Percentiles rank a stretch among this genome's conserved stretches.
Evolutionary conservation across 2,329 filamentous ascomycete genomes (phyloP).

Genomic region (Hypomyces rosellus): DNA sequence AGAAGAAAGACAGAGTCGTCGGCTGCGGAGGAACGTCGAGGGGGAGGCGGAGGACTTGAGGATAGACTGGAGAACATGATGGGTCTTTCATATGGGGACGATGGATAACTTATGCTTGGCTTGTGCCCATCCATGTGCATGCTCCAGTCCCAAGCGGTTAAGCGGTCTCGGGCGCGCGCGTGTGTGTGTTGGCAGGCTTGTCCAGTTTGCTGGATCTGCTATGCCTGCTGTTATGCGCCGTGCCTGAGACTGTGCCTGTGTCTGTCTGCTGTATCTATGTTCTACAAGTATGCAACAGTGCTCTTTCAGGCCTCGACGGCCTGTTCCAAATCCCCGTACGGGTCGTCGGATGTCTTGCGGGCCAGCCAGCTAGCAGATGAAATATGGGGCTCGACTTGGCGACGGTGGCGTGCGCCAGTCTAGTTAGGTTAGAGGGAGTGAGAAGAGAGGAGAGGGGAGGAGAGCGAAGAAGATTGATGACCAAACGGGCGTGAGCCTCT

Average conservation of each 20-base stretch:
- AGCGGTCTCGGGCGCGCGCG: neutral
- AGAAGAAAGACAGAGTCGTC: slow-evolving; percentile 1
- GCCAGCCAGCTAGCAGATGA: slow-evolving; percentile 4
- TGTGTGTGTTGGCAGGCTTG: neutral
- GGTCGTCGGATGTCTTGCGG: neutral
- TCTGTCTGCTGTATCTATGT: no score
- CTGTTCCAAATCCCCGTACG: neutral
- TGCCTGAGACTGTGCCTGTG: no score
- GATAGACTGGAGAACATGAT: slow-evolving; percentile 8
- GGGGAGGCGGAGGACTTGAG: neutral
- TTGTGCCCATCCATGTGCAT: slow-evolving; percentile 5
- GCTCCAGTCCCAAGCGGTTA: neutral
- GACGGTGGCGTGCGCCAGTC: neutral
- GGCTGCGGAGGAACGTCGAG: slow-evolving; percentile 7
- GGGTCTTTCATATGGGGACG: slow-evolving; percentile 7
- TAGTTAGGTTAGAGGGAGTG: no score
- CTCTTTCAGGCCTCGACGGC: neutral
- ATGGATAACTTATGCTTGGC: slow-evolving; percentile 3
- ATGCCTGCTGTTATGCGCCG: no score
- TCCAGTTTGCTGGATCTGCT: no score
- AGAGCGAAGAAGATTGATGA: no score
- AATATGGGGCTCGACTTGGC: slow-evolving; percentile 1
- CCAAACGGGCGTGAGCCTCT: no score
- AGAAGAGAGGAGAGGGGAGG: no score
- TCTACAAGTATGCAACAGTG: no score